Base-by-base conservation (phyloP, 2,329 filamentous ascomycete species). In the Aspergillus calidoustus region DNA sequence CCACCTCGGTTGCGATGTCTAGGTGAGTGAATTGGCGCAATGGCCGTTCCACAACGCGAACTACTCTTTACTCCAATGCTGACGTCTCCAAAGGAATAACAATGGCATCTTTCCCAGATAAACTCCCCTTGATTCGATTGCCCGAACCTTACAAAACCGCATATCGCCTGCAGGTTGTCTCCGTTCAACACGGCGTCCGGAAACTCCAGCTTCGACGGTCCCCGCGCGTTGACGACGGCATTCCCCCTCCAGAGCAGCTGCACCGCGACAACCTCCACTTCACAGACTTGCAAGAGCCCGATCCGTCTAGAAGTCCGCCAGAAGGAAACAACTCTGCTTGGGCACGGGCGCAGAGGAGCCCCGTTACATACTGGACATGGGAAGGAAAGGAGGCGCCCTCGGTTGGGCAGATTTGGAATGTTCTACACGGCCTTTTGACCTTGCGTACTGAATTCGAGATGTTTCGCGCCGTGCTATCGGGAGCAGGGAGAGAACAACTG, bases 261-360 rank as follows among this genome's bases (percentile, higher is more conserved):
- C 73, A 77, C 54, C 62, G 71, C 49, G 64, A 70, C 8, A 64
- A 66, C 4, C 64, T 77, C 9, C 66, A 64, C 7, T 76, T 75
- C 64, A 73, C 69, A 31, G 71, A 75, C 25, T 62, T 77, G 13
- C 52, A 64, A 1, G 60, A 61, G 5, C 66, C 68, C 23, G 61
- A 70, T 25, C 58, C 65, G 22, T 59, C 67, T 8, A 64, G 65
- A 28, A 64, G 64, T 13, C 66, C 70, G 2, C 56, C 63, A 3
- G 64, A 69, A 6, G 69, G 66, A 31, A 74, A 79, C 57, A 79
- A 79, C 59, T 75, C 73, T 17, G 60, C 72, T 4, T 79, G 76
- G 76, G 77, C 74, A 7, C 69, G 72, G 15, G 71, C 69, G 9
- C 70, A 71, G 52, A 60, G 72, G 54, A 75, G 68, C 52, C 72